Conservation (phyloP, 2,329 filamentous ascomycete genomes). For the Xylaria sp. region DNA sequence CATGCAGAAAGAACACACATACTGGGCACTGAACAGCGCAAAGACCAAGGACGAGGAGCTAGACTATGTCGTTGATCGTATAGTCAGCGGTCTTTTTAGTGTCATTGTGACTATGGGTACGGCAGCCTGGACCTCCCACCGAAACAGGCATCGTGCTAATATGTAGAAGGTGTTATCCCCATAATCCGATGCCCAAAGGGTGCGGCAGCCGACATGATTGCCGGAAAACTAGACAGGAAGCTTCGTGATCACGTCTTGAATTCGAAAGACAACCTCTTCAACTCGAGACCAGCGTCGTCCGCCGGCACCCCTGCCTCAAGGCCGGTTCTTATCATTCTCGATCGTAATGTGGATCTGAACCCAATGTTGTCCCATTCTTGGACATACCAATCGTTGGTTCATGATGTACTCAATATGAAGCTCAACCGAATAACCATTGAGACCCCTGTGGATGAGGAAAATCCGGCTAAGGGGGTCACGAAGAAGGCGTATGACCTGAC, state of each 20-base stretch:
- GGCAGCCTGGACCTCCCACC: slow-evolving; percentile 38
- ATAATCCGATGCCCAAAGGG: slow-evolving; percentile 95
- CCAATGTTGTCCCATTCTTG: slow-evolving; percentile 99
- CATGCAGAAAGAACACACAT: slow-evolving; percentile 89
- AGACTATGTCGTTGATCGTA: slow-evolving; percentile 85
- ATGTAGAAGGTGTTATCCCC: slow-evolving; percentile 78
- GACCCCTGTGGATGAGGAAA: slow-evolving; percentile 79
- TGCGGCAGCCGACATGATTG: slow-evolving; percentile 92
- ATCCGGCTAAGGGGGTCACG: slow-evolving; percentile 76
- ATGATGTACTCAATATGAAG: slow-evolving; percentile 77
- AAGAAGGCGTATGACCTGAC: slow-evolving; percentile 93
- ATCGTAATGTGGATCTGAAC: slow-evolving; percentile 93
- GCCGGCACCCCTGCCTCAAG: slow-evolving; percentile 75
- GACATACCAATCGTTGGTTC: slow-evolving; percentile 78
- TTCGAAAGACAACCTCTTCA: slow-evolving; percentile 96
- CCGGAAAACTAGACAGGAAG: slow-evolving; percentile 93
- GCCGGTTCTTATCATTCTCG: slow-evolving; percentile 91
- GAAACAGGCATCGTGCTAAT: slow-evolving; percentile 12
- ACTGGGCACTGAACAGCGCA: slow-evolving; percentile 95
- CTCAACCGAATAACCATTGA: slow-evolving; percentile 96
- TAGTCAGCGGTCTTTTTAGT: slow-evolving; percentile 96
- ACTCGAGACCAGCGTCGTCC: slow-evolving; percentile 66
- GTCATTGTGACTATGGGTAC: slow-evolving; percentile 97
- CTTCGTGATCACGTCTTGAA: slow-evolving; percentile 96
- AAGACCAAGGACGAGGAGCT: slow-evolving; percentile 90